Evolutionary conservation across 2,329 filamentous ascomycete genomes (phyloP), one percentile per base, ranked within the genome.

Genomic region (Aureobasidium sp.): DNA sequence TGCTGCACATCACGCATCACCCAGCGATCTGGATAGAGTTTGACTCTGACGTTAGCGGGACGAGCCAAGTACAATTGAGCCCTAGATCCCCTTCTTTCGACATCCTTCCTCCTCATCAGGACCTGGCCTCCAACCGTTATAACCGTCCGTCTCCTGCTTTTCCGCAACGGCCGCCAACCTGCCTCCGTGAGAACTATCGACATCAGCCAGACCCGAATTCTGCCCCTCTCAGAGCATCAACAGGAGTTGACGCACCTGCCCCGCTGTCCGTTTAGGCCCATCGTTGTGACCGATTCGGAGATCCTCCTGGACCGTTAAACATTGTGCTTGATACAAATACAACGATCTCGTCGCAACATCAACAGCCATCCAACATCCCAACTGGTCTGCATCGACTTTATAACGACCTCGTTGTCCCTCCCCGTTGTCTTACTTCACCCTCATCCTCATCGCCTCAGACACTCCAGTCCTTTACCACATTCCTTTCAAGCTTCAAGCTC

Each of bases 21-120:
- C 73, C 73, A 72, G 70, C 72, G 73, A 75, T 75, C 73, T 74
- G 73, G 73, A 63, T 66, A 68, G 61, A 65, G 64, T 64, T 64
- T 57, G 62, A 61, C 57, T 64, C 61, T 63, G 61, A 58, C 61
- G 60, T 62, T 62, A 48, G 60, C 49, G 48, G 47, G 39, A 39
- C 34, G 41, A 45, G 60, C 60, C 49, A 62, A 62, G 60, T 56
- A 48, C 48, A 56, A 56, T 47, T 56, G 48, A 53, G 41, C 60
- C 48, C 49, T 56, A 48, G 42, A 55, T 53, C 42, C 49, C 42
- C 42, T 56, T 56, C 41, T 53, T 45, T 62, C 34, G 60, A 62
- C 49, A 55, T 49, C 2, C 31, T 48, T 49, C 49, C 36, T 41
- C 59, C 48, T 53, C 39, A 25, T 61, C 55, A 53, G 58, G 48